Evolutionary conservation across 1,284 basidiomycete genomes (phyloP), one percentile per base, ranked within the genome.

Genomic region (Porogramme epimiltina): DNA sequence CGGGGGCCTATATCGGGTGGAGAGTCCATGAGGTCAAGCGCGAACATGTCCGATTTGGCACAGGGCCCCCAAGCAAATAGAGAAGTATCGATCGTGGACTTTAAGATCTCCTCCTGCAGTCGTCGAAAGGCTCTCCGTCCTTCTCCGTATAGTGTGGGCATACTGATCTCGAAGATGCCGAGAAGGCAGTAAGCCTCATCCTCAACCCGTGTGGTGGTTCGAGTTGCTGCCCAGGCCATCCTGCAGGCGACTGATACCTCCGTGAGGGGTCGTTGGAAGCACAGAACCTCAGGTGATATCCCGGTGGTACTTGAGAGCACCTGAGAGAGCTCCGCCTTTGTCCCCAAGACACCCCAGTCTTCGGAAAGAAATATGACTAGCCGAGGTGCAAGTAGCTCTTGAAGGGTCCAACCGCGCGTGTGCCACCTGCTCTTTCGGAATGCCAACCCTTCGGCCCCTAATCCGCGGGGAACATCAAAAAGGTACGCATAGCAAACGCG

Each of bases 401-500:
- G 28, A 8, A 31, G 28, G 9, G 28, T 31, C 28, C 47, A 49
- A 23, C 47, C 47, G 15, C 47, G 47, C 33, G 34, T 31, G 48
- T 43, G 45, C 48, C 48, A 50, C 42, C 43, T 33, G 42, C 48
- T 50, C 25, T 25, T n/a, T 24, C 42, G 25, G 48, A 50, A 45
- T 36, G 28, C 47, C 10, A 40, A 42, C 11, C 9, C 8, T 15
- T 31, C 28, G 15, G 9, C 15, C 9, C 28, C 28, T 15, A 31
- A 15, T 8, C 15, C 28, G 28, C 42, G 26, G 26, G 52, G 19
- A 19, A 54, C 53, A 22, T 54, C 53, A 20, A 39, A 23, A 41
- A 54, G 53, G 38, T 40, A 51, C 16, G 39, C 53, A 42, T 54
- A 54, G 49, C 53, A 54, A 36, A 51, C 53, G 23, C 44, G 24